Evolutionary conservation across 2,329 filamentous ascomycete genomes (phyloP).

Genomic region (Colletotrichum lupini): DNA sequence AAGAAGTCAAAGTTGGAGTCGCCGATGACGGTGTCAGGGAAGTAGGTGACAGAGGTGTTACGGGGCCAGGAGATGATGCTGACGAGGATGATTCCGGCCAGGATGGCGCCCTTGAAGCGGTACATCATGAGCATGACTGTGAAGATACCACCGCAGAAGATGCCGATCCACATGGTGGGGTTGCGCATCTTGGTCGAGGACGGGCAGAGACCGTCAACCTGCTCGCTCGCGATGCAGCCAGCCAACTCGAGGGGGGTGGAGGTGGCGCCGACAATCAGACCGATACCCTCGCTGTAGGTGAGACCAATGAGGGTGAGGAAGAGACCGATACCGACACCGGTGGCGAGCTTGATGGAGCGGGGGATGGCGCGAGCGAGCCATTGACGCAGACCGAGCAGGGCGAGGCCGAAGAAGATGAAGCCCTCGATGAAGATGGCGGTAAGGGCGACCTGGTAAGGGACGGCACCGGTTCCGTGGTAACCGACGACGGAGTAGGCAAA

Average conservation of each 20-base stretch:
- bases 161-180: conserved; percentile 87
- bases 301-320: conserved; percentile 82
- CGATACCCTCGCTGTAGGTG: conserved; percentile 86
- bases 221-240: conserved; percentile 64
- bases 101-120: conserved; percentile 87
- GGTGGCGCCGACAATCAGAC: conserved; percentile 75
- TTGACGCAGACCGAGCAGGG: conserved; percentile 83
- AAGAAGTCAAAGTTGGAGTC: conserved; percentile 85
- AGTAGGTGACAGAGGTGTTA: conserved; percentile 80
- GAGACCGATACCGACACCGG: conserved; percentile 85
- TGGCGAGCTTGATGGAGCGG: conserved; percentile 86
- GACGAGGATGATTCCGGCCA: conserved; percentile 84
- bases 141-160: conserved; percentile 85
- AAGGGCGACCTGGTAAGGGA: conserved; percentile 80
- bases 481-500: conserved; percentile 84
- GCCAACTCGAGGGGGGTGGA: conserved; percentile 79
- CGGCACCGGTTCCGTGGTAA: conserved; percentile 76
- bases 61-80: conserved; percentile 92
- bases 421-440: conserved; percentile 92
- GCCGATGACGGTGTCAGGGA: conserved; percentile 78
- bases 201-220: conserved; percentile 68
- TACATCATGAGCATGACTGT: conserved; percentile 87
- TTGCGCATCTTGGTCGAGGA: conserved; percentile 79
- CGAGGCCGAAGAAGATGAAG: conserved; percentile 84
- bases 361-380: conserved; percentile 90